These are phyloP conservation scores for Pythium coloratum DNA, from an alignment of 352 stramenopile species.

Conservation along the genomic window DNA sequence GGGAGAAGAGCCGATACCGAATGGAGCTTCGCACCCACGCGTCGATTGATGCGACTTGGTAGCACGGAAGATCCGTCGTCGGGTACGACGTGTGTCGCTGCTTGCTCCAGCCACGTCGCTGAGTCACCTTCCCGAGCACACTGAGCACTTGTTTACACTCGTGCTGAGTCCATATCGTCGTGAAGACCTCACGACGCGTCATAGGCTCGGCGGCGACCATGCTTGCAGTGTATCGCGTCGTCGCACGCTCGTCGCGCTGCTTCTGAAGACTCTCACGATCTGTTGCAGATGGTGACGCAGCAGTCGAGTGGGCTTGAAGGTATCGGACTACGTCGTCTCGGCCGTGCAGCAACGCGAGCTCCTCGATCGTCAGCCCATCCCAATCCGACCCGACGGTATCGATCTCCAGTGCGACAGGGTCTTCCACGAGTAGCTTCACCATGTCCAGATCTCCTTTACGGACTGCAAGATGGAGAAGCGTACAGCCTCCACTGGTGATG, in stretches of 20 bases:
- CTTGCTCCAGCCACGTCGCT: slow-evolving; percentile 63
- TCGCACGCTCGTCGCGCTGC: slow-evolving; percentile 46
- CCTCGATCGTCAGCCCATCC: slow-evolving; percentile 56
- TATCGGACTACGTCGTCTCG: slow-evolving; percentile 38
- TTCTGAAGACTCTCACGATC: slow-evolving; percentile 22
- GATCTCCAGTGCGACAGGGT: slow-evolving; percentile 34
- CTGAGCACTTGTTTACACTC: slow-evolving; percentile 49
- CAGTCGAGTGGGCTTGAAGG: slow-evolving; percentile 30
- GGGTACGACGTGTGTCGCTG: slow-evolving; percentile 80
- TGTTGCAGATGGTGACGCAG: no score
- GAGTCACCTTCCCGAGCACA: slow-evolving; percentile 41
- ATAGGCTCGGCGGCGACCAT: slow-evolving; percentile 48
- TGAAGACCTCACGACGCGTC: slow-evolving; percentile 45
- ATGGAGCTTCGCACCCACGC: slow-evolving; percentile 64
- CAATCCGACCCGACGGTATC: slow-evolving; percentile 38
- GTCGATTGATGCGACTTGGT: slow-evolving; percentile 65
- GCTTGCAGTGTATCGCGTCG: slow-evolving; percentile 47
- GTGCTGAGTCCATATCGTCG: slow-evolving; percentile 43
- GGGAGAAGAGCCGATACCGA: slow-evolving; percentile 51
- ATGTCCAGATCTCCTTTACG: slow-evolving; percentile 58
- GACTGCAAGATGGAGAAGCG: slow-evolving; percentile 68
- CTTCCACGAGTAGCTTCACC: slow-evolving; percentile 42
- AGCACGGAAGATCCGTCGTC: slow-evolving; percentile 82
- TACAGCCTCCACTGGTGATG: slow-evolving; percentile 69
- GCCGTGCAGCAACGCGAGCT: slow-evolving; percentile 50